Evolutionary conservation across 108 stramenopile genomes (phyloP), one percentile per base, ranked within the genome.

Genomic region (Fistulifera pelliculosa): DNA sequence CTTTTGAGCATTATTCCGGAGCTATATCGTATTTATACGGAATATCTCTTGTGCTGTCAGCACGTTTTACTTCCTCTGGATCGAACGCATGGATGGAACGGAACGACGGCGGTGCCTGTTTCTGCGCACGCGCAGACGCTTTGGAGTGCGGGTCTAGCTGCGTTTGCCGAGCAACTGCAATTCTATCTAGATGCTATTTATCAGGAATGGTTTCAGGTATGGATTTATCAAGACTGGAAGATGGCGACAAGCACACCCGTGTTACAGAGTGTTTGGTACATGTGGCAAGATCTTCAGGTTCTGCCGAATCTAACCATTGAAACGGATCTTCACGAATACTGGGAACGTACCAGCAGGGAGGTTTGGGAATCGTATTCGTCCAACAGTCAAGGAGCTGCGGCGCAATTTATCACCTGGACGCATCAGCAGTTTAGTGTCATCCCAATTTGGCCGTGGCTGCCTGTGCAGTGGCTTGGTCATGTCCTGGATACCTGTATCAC

Each of bases 231-330:
- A 23, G 70, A 71, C 40, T 76, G 70, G 70, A 60, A 49, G 23
- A 54, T 55, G 6, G 52, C 61, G 18, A 48, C 49, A 14, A 51
- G 17, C 16, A 38, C 27, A 17, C 26, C 48, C 48, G 58, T 69
- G 48, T 56, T 70, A 16, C 68, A 75, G 31, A 24, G 54, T 4
- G 64, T 69, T 18, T 63, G 70, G 41, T 70, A 79, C 48, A 67
- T 79, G 71, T 79, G 77, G 77, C 71, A 79, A 61, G 77, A 79
- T 50, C 54, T 73, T 35, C 62, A 54, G 3, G 48, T 70, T 35
- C 41, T 70, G 28, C n/a, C 51, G 1, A 49, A 47, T 25, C 69
- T 70, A 5, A 48, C 52, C 22, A 42, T 73, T 17, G 56, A 79
- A 38, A 62, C 60, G 0, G 69, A 70, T 53, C 44, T 79, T 44